Evolutionary conservation across 2,329 filamentous ascomycete genomes (phyloP), one percentile per base, ranked within the genome.

Genomic region (Grosmannia clavigera): DNA sequence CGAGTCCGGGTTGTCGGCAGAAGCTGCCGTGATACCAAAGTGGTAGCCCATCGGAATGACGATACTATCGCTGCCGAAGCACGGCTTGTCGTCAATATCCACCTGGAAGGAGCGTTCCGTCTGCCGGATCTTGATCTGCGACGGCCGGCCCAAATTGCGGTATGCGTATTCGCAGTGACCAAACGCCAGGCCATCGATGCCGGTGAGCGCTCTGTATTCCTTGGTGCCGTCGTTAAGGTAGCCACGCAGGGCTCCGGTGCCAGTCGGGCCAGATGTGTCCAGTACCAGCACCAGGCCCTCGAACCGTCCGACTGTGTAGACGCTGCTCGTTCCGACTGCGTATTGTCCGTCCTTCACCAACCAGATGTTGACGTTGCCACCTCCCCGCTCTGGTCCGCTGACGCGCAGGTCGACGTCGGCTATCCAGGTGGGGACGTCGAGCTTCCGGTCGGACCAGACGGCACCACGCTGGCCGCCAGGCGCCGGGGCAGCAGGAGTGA

Each of bases 321-420:
- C 83, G 72, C 89, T 95, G 64, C 83, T 81, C 29, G 85, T 81
- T 60, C 84, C 86, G 60, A 95, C 77, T 35, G 78, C 76, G 62
- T 79, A 74, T 66, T 82, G 75, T 38, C 88, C 87, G 62, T 88
- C 81, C 66, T 83, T 85, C 58, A 83, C 85, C 69, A 95, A 90
- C 94, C 94, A 99, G 68, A 99, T 80, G 73, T 97, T 92, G 66
- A 99, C 77, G 74, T 95, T 96, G 56, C 94, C 94, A 61, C 86
- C 85, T 57, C 86, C 90, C 66, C 89, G 80, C 70, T 97, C 94
- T 64, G 87, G 86, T 9, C 94, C 94, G 63, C 83, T 90, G 58
- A 86, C 89, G 66, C 94, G 84, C 74, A 99, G 96, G 69, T 94
- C 86, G 66, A 97, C 79, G 68, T 95, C 89, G 57, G 85, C 84